Conservation (phyloP, 139 green algal species). For the Chlamydomonas sphaeroides region DNA sequence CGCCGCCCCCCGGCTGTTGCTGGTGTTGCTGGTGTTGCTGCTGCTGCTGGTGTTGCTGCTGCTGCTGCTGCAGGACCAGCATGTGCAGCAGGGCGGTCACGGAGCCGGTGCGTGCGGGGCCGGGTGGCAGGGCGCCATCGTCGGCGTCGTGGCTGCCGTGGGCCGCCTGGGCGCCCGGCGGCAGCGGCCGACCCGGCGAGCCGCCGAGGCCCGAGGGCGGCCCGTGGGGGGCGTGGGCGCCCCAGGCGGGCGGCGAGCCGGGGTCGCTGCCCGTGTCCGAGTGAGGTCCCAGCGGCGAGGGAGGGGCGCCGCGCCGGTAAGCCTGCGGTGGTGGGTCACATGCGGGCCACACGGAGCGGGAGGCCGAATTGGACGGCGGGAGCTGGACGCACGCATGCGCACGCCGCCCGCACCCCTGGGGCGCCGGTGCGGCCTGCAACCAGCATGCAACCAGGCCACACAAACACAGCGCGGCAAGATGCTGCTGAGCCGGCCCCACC, state of each 20-base stretch:
- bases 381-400: too few relatives aligned
- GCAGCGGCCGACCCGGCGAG: background rate
- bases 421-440: too few relatives aligned
- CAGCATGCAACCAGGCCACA: too few relatives aligned
- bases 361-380: too few relatives aligned
- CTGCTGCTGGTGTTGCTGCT: slow-evolving; percentile 12
- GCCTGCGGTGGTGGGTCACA: too few relatives aligned
- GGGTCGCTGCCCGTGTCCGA: slow-evolving; percentile 28
- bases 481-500: too few relatives aligned
- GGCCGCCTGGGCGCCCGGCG: background rate
- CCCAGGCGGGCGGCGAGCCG: background rate
- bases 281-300: background rate
- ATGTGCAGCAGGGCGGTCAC: slow-evolving; percentile 29
- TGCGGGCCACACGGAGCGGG: too few relatives aligned
- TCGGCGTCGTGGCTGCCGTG: background rate
- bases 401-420: too few relatives aligned
- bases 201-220: too few relatives aligned
- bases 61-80: slow-evolving; percentile 19
- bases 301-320: too few relatives aligned
- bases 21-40: background rate
- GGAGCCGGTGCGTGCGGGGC: background rate
- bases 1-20: background rate
- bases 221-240: background rate
- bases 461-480: too few relatives aligned
- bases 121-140: background rate